Conservation (phyloP, 1,284 basidiomycete species). For the Coniophora puteana region DNA sequence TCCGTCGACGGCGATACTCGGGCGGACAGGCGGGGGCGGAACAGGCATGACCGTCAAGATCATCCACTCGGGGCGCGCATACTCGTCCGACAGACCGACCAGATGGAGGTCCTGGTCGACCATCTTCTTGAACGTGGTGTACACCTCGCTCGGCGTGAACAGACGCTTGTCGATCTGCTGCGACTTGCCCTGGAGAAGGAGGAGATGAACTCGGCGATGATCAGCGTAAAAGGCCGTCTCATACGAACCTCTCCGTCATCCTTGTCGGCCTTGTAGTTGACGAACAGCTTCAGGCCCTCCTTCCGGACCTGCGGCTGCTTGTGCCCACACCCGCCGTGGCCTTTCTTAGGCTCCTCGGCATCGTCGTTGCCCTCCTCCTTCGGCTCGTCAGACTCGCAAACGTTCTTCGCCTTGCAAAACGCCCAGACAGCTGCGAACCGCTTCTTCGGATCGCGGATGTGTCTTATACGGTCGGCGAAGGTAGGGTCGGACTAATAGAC, state of each 20-base stretch:
- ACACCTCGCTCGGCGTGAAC: slow-evolving; percentile 87
- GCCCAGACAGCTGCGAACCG: slow-evolving; percentile 87
- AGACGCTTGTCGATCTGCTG: slow-evolving; percentile 88
- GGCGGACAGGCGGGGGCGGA: slow-evolving; percentile 96
- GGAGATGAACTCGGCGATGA: slow-evolving; percentile 5
- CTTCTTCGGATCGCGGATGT: slow-evolving; percentile 84
- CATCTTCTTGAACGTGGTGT: slow-evolving; percentile 93
- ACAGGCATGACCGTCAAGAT: slow-evolving; percentile 97
- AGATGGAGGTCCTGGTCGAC: slow-evolving; percentile 86
- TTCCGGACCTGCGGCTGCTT: slow-evolving; percentile 89
- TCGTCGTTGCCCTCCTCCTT: slow-evolving; percentile 84
- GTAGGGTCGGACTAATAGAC: slow-evolving; percentile 73
- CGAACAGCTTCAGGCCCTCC: slow-evolving; percentile 93
- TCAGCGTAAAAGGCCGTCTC: slow-evolving; percentile 4
- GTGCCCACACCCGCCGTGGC: slow-evolving; percentile 96
- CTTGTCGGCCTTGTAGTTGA: slow-evolving; percentile 93
- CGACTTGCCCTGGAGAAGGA: slow-evolving; percentile 65
- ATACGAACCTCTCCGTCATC: slow-evolving; percentile 86
- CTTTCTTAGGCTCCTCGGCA: slow-evolving; percentile 71
- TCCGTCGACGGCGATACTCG: slow-evolving; percentile 95
- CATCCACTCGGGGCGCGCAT: slow-evolving; percentile 99
- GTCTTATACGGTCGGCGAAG: slow-evolving; percentile 81
- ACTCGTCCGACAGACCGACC: slow-evolving; percentile 92
- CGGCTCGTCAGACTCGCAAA: slow-evolving; percentile 84
- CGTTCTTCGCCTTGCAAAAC: slow-evolving; percentile 81